Percentiles rank a stretch among this genome's conserved stretches.
These are phyloP conservation scores for Planoprotostelium fungivorum DNA, from an alignment of 78 protist species.

Conservation along the genomic window DNA sequence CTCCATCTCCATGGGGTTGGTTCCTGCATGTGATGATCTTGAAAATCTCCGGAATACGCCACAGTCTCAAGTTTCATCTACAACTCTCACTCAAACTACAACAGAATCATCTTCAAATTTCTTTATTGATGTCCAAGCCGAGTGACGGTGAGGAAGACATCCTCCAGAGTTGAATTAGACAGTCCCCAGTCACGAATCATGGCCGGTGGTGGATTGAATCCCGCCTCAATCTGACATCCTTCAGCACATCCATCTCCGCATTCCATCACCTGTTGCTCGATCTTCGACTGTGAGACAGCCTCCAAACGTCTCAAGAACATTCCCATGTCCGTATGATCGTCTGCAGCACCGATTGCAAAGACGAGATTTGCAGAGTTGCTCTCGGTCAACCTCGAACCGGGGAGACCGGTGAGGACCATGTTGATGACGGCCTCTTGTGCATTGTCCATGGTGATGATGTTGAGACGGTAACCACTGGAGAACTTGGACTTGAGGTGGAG, in stretches of 20 bases:
- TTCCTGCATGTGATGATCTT: no score
- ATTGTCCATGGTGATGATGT: slow-evolving; percentile 28
- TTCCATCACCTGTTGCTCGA: not conserved
- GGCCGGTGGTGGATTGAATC: not conserved
- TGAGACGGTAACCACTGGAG: slow-evolving; percentile 47
- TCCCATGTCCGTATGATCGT: not conserved
- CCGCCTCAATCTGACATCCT: no score
- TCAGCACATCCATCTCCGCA: not conserved
- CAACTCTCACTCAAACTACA: no score
- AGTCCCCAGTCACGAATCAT: not conserved
- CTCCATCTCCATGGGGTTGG: no score
- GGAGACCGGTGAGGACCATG: not conserved
- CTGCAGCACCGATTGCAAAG: not conserved
- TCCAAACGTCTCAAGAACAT: not conserved
- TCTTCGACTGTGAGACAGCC: not conserved
- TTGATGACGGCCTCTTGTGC: not conserved
- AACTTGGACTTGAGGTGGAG: slow-evolving; percentile 47
- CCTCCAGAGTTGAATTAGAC: not conserved
- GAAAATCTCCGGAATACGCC: no score
- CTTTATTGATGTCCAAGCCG: not conserved
- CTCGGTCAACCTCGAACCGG: not conserved
- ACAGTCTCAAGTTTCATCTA: no score
- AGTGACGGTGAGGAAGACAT: not conserved
- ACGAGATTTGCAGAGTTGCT: not conserved
- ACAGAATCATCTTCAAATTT: no score